Conservation (phyloP, 1,284 basidiomycete genomes). For the Malassezia globosa region DNA sequence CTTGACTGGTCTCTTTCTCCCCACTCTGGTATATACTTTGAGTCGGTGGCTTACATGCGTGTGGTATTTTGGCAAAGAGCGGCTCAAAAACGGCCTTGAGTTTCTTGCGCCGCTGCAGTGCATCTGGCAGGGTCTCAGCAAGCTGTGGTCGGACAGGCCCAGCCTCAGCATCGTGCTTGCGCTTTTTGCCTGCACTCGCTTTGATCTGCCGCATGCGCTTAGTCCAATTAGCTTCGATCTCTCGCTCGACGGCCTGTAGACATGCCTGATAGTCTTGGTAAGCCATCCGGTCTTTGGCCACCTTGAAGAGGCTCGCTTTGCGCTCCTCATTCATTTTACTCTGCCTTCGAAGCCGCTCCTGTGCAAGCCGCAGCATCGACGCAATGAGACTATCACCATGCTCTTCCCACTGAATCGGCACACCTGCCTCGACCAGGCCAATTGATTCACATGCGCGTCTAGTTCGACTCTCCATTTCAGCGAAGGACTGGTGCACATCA, state of each 20-base stretch:
- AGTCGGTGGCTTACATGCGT: constrained; percentile 28
- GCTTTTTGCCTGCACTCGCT: constrained; percentile 37
- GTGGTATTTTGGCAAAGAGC: constrained; percentile 31
- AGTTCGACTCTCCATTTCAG: constrained; percentile 8
- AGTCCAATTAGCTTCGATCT: constrained; percentile 42
- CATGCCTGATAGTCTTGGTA: constrained; percentile 54
- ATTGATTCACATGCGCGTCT: constrained; percentile 8
- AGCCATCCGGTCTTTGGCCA: constrained; percentile 75
- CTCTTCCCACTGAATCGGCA: constrained; percentile 49
- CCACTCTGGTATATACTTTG: constrained; percentile 26
- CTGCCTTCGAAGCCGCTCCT: constrained; percentile 66
- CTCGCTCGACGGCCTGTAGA: constrained; percentile 39
- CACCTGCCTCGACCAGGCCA: constrained; percentile 10
- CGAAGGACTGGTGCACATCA: constrained; percentile 6
- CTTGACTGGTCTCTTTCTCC: not conserved
- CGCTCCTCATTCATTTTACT: constrained; percentile 71
- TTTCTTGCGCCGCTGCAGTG: constrained; percentile 31
- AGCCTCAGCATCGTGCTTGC: constrained; percentile 26
- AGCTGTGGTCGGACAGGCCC: constrained; percentile 34
- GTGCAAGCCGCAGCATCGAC: constrained; percentile 73
- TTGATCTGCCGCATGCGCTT: constrained; percentile 41
- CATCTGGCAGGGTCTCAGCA: constrained; percentile 28
- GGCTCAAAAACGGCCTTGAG: constrained; percentile 35
- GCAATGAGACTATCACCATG: constrained; percentile 73
- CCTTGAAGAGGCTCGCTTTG: constrained; percentile 59